Conservation (phyloP, 495 filamentous ascomycete species). For the Parachaetomium inaequale region DNA sequence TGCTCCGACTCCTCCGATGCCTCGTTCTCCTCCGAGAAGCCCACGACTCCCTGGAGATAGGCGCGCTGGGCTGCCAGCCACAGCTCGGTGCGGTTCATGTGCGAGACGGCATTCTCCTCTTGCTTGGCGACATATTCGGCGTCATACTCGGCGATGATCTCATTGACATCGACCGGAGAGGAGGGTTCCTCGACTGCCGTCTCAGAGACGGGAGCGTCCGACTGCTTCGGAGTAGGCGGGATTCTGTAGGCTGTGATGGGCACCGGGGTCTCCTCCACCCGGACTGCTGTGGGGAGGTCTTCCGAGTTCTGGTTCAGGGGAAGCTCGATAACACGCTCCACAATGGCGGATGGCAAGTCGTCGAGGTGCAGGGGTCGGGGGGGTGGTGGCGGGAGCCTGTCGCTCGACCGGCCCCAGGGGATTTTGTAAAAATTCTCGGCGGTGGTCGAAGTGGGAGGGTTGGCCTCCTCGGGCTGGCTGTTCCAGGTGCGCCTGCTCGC, state of each 20-base stretch:
- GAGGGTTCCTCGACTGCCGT: constrained; percentile 30
- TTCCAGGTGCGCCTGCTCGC: constrained; percentile 76
- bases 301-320: constrained; percentile 45
- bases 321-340: constrained; percentile 67
- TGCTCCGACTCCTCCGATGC: constrained; percentile 28
- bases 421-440: constrained; percentile 80
- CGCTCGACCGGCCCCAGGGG: constrained; percentile 57
- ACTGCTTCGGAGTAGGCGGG: constrained; percentile 20
- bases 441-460: constrained; percentile 68
- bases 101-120: constrained; percentile 57
- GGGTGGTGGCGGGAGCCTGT: constrained; percentile 31
- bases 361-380: constrained; percentile 35
- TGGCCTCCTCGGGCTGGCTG: constrained; percentile 42
- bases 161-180: constrained; percentile 44
- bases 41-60: constrained; percentile 71
- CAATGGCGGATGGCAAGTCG: constrained; percentile 41
- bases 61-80: constrained; percentile 79
- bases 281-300: constrained; percentile 64
- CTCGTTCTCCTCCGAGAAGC: constrained; percentile 38
- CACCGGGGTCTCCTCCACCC: constrained; percentile 32
- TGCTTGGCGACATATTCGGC: constrained; percentile 65
- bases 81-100: constrained; percentile 71
- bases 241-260: constrained; percentile 31
- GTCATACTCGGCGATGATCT: constrained; percentile 64
- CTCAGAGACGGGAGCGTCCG: constrained; percentile 35